phyloP scores from a whole-genome alignment of 306 rosid genomes.

The Vigna reflexopilosa region DNA sequence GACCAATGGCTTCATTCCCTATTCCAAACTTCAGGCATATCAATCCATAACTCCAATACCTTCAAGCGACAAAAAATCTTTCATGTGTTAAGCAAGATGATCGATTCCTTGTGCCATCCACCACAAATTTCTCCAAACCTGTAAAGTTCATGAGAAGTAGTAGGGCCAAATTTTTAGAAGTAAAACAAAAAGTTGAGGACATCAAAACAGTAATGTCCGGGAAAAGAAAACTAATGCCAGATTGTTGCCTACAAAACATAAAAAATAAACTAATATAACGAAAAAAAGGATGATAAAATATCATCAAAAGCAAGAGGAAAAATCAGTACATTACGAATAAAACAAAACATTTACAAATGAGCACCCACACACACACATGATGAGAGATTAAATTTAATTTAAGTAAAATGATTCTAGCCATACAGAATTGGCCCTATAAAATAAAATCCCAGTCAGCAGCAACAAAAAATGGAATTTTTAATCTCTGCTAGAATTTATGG shows the following conservation, averaged over 20 bases:
- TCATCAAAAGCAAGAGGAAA: constrained; percentile 19
- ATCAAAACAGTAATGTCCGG: constrained; percentile 28
- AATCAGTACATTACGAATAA: background rate
- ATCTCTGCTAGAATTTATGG: background rate
- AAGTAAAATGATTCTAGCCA: too few relatives aligned
- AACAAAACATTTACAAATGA: background rate
- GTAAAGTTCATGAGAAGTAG: constrained; percentile 34
- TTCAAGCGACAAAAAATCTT: constrained; percentile 39
- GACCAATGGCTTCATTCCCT: constrained; percentile 73
- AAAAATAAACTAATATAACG: background rate
- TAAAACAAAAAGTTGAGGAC: constrained; percentile 29
- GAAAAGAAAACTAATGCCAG: constrained; percentile 23
- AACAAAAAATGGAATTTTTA: background rate
- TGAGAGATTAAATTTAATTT: too few relatives aligned
- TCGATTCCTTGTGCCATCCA: constrained; percentile 42
- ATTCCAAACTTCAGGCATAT: constrained; percentile 40
- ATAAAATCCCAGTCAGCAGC: background rate
- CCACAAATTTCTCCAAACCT: constrained; percentile 53
- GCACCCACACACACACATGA: too few relatives aligned
- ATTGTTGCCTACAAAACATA: background rate
- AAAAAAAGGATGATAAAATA: background rate
- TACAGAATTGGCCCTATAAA: background rate
- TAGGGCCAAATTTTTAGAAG: constrained; percentile 16
- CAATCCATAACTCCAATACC: constrained; percentile 51
- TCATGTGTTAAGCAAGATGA: constrained; percentile 34